These are phyloP conservation scores for Colletotrichum euphorbiae DNA, from an alignment of 2,329 filamentous ascomycete species.

Conservation along the genomic window DNA sequence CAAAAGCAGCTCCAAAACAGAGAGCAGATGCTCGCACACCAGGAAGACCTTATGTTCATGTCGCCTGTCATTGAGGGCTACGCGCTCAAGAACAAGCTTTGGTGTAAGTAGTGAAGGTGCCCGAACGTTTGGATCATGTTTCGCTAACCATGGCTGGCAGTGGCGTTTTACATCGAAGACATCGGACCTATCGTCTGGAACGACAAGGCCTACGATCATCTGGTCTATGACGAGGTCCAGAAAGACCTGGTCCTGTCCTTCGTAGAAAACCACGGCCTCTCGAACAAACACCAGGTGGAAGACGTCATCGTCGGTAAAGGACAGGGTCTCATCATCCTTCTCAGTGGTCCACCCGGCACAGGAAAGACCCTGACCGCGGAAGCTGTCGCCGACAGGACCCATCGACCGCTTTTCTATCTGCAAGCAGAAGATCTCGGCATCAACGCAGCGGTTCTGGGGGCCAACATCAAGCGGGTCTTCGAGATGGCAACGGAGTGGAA, in stretches of 20 bases:
- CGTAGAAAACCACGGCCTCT: slow-evolving; percentile 55
- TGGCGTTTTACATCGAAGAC: slow-evolving; percentile 54
- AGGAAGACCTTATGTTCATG: slow-evolving; percentile 55
- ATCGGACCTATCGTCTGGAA: slow-evolving; percentile 58
- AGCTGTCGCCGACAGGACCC: slow-evolving; percentile 55
- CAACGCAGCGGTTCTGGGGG: slow-evolving; percentile 56
- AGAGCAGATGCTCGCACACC: slow-evolving; percentile 51
- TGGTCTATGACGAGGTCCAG: slow-evolving; percentile 60
- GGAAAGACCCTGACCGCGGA: slow-evolving; percentile 61
- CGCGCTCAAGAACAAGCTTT: slow-evolving; percentile 59
- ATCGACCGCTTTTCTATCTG: slow-evolving; percentile 58
- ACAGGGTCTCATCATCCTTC: slow-evolving; percentile 57
- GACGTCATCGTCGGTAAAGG: slow-evolving; percentile 58
- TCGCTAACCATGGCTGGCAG: slow-evolving; percentile 28
- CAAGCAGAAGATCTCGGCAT: slow-evolving; percentile 62
- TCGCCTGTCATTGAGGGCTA: slow-evolving; percentile 57
- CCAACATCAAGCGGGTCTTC: slow-evolving; percentile 60
- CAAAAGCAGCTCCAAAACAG: slow-evolving; percentile 53
- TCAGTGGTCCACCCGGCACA: slow-evolving; percentile 59
- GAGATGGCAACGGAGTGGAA: slow-evolving; percentile 62
- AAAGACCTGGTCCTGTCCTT: slow-evolving; percentile 61
- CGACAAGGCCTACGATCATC: slow-evolving; percentile 56
- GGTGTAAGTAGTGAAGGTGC: slow-evolving; percentile 50
- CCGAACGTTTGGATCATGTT: background rate
- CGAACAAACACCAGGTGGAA: slow-evolving; percentile 43